phyloP scores from a whole-genome alignment of 257 asterid genomes.

The Nicotiana obtusifolia region DNA sequence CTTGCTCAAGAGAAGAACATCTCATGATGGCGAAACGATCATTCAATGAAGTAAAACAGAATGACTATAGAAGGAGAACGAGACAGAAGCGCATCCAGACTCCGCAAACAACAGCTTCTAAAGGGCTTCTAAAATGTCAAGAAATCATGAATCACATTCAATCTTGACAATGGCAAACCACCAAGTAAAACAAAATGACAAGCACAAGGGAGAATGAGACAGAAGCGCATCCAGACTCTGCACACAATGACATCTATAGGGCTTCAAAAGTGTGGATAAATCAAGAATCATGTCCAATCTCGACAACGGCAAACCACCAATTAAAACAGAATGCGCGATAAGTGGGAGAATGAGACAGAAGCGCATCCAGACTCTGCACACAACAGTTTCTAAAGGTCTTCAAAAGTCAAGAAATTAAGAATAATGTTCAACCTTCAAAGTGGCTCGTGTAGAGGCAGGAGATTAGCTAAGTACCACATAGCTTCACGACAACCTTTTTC shows the following conservation, averaged over 20 bases:
- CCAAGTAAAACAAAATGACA: neutral
- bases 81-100: neutral
- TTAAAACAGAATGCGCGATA: neutral
- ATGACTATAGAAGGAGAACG: neutral
- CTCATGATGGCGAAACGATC: neutral
- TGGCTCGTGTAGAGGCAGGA: neutral
- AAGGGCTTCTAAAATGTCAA: neutral
- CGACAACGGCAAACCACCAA: neutral
- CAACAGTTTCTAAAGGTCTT: neutral
- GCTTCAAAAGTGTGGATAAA: neutral
- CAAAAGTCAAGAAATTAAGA: neutral
- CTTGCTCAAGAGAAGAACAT: constrained; percentile 13
- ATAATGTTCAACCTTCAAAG: neutral
- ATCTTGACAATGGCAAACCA: constrained; percentile 2
- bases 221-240: neutral
- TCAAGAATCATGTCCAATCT: constrained; percentile 3
- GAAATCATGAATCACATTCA: neutral
- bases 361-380: neutral
- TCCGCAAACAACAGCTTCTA: neutral
- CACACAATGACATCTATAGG: neutral
- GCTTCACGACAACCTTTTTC: neutral
- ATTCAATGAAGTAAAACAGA: neutral
- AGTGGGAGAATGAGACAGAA: neutral
- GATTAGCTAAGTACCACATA: constrained; percentile 5
- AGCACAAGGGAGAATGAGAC: neutral